phyloP scores from a whole-genome alignment of 2,329 filamentous ascomycete species.

The Juglanconis juglandina region DNA sequence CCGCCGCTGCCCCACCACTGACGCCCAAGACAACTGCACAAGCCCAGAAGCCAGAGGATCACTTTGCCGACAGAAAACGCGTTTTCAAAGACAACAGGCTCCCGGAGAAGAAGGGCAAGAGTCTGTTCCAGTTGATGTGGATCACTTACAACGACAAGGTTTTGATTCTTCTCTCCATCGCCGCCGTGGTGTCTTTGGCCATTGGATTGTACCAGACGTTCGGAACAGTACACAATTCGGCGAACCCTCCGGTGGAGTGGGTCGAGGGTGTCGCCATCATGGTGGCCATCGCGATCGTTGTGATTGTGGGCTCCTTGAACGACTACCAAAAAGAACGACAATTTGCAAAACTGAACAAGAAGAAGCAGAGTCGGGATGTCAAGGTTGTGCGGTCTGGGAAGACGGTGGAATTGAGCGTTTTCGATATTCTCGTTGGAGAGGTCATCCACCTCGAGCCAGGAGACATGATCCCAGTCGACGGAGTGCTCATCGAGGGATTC shows the following conservation, averaged over 20 bases:
- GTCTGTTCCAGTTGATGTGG: slow-evolving; percentile 70
- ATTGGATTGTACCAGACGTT: slow-evolving; percentile 75
- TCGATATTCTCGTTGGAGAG: slow-evolving; percentile 67
- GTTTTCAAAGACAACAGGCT: slow-evolving; percentile 70
- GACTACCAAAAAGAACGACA: slow-evolving; percentile 79
- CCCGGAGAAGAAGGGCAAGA: slow-evolving; percentile 72
- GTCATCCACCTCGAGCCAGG: slow-evolving; percentile 71
- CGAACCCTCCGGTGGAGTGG: slow-evolving; percentile 65
- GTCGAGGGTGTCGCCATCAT: slow-evolving; percentile 80
- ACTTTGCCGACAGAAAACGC: slow-evolving; percentile 63
- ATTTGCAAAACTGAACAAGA: slow-evolving; percentile 74
- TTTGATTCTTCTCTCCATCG: slow-evolving; percentile 66
- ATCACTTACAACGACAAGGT: slow-evolving; percentile 84
- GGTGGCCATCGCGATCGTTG: slow-evolving; percentile 73
- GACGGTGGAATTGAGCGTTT: slow-evolving; percentile 66
- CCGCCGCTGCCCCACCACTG: slow-evolving; percentile 18
- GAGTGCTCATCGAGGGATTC: slow-evolving; percentile 68
- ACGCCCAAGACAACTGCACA: slow-evolving; percentile 12
- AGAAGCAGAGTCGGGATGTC: slow-evolving; percentile 72
- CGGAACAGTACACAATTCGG: slow-evolving; percentile 50
- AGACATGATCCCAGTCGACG: slow-evolving; percentile 71
- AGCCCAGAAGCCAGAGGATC: slow-evolving; percentile 22
- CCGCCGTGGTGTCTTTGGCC: slow-evolving; percentile 69
- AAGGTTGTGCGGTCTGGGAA: slow-evolving; percentile 70
- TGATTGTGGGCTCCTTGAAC: slow-evolving; percentile 72